phyloP scores from a whole-genome alignment of 2,329 filamentous ascomycete species.

The Colletotrichum sojae region DNA sequence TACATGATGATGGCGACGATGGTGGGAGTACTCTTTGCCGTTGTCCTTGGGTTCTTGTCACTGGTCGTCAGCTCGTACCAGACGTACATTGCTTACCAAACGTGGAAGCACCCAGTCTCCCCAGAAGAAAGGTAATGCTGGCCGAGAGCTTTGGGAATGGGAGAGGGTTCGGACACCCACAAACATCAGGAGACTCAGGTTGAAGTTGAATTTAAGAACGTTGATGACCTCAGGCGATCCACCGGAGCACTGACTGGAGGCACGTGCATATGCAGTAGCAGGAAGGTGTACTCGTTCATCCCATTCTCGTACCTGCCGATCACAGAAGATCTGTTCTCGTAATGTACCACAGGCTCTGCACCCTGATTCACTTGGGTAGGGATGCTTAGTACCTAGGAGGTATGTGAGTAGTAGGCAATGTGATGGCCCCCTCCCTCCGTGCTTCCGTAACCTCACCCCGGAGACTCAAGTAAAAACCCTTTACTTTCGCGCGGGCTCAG shows the following conservation, averaged over 20 bases:
- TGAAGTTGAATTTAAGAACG: slow-evolving; percentile 15
- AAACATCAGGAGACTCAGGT: not conserved
- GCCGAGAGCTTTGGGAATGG: no score
- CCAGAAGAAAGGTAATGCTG: not conserved
- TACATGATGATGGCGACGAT: slow-evolving; percentile 46
- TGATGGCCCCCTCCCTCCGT: no score
- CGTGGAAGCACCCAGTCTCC: slow-evolving; percentile 43
- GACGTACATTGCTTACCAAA: slow-evolving; percentile 43
- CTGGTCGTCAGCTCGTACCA: slow-evolving; percentile 42
- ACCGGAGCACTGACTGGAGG: not conserved
- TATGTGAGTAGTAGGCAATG: no score
- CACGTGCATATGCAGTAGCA: not conserved
- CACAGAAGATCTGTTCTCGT: not conserved
- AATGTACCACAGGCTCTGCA: no score
- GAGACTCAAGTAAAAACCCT: no score
- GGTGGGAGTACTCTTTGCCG: slow-evolving; percentile 42
- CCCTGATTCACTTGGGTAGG: no score
- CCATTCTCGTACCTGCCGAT: not conserved
- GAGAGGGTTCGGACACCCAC: not conserved
- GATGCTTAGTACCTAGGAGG: no score
- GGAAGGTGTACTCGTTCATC: not conserved
- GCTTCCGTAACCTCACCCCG: no score
- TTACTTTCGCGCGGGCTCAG: not conserved
- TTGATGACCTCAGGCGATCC: slow-evolving; percentile 14
- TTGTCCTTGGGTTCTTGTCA: slow-evolving; percentile 39